Base-by-base conservation (phyloP, 305 asterid species). In the Fraxinus floribunda region DNA sequence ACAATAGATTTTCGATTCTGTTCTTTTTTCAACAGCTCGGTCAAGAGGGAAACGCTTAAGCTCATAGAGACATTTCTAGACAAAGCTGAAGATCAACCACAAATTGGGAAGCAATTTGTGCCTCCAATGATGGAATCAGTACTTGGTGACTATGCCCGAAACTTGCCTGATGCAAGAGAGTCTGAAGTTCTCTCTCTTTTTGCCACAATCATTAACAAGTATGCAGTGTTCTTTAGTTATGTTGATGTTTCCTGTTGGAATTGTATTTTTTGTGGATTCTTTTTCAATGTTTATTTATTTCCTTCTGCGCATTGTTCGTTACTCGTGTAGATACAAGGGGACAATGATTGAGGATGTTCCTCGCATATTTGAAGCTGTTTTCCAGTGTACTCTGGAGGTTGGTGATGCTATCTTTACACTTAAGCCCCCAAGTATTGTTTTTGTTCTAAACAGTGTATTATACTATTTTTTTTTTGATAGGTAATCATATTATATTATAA, bases 71-170 rank as follows among this genome's bases (percentile, higher is more conserved):
- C 98, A 79, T 97, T 97, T 88, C 90, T 97, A 74, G 98, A 97
- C 79, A 97, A 97, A 90, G 97, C 99, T 76, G 99, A 97, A 86
- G 97, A 91, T 66, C 98, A 94, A 85, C 91, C 98, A 64, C 95
- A 86, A 82, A 94, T 93, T 15, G 99, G 98, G 41, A 97, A 89
- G 86, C 98, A 94, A 76, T 97, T 92, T 87, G 98, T 97, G 83
- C 98, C 96, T n/a, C 99, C 98, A 22, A 97, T 97, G 98, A 97
- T 97, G 99, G 99, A 97, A 82, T 94, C 97, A 34, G 97, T 97
- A 79, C 98, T 97, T 70, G 97, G 95, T 78, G 99, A 97, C 87
- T 97, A 97, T 82, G 95, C 98, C 38, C 89, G 98, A 80, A 97
- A 97, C 87, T 81, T 97, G 80, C 98, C 98, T 79, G 99, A 97